Base-by-base conservation (phyloP, 495 filamentous ascomycete species). In the Cetradonia linearis region DNA sequence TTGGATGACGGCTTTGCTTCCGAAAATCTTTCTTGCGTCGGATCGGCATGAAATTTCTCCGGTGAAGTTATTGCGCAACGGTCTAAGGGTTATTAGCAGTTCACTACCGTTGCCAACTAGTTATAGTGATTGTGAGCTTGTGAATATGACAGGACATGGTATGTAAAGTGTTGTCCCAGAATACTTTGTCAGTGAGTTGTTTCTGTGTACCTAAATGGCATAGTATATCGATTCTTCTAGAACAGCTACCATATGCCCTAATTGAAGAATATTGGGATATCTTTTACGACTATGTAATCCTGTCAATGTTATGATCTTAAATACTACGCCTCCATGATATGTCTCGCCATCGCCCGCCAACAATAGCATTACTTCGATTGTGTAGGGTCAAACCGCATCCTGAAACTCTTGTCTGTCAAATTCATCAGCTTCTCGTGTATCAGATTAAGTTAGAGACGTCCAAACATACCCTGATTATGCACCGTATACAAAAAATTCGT, bases 401-500 rank as follows among this genome's bases (percentile, higher is more conserved):
- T 68, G 61, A 79, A 78, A 37, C 68, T 70, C 60, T 74, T 78
- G 42, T 77, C 76, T 78, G 46, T 20, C 10, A 30, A 16, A 8
- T 13, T 33, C 44, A 13, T 69, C 27, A 62, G 50, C 40, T 18
- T 23, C 31, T 40, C 44, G 13, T 23, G 2, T 23, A 0, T 31
- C 36, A 11, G 27, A 33, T 38, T 47, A 1, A 1, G 5, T 5
- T 42, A 31, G 10, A 11, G 23, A 38, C 13, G 11, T 6, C 37
- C 20, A 37, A 28, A 64, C 70, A 63, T 69, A 84, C 82, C 81
- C 68, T 83, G 75, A 63, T 76, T 77, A 60, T 80, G 77, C 36
- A 87, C 81, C 62, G 83, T 86, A 71, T 92, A 89, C 40, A 89
- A 67, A 63, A 91, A 83, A 58, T 86, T 85, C 25, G 87, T 83